A percentile compares a stretch with the other conserved stretches of the same genome.
Evolutionary conservation across 768 basidiomycete genomes (phyloP).

Genomic region (Fomitopsis pulvina): DNA sequence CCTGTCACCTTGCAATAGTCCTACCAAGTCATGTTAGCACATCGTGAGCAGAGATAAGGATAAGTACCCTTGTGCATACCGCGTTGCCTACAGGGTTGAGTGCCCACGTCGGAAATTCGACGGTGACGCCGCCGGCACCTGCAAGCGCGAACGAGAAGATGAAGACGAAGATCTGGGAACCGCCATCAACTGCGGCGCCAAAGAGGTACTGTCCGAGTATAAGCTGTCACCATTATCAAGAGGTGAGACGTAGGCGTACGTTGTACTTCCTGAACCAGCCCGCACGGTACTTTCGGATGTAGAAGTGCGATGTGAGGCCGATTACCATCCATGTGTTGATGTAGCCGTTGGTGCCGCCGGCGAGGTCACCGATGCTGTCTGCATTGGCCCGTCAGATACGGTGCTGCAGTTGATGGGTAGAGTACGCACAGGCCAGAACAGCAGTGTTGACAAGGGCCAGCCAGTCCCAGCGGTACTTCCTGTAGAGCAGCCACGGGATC

Average conservation of each 20-base stretch:
- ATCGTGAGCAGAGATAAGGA: neutral
- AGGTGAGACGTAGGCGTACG: neutral
- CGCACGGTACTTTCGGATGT: constrained; percentile 4
- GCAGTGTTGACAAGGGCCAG: constrained; percentile 1
- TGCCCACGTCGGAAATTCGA: constrained; percentile 4
- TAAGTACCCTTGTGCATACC: neutral
- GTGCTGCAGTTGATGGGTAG: too few species aligned
- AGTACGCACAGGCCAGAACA: constrained; percentile 1
- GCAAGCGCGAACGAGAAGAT: constrained; percentile 6
- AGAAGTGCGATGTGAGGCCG: constrained; percentile 7
- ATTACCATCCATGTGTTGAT: constrained; percentile 6
- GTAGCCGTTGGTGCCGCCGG: constrained; percentile 6
- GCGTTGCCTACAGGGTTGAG: constrained; percentile 3
- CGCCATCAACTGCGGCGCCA: constrained; percentile 4
- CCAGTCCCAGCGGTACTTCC: constrained; percentile 3
- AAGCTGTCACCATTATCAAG: neutral
- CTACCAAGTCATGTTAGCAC: neutral
- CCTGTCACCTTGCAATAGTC: constrained; percentile 5
- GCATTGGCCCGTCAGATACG: neutral
- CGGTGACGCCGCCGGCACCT: constrained; percentile 3
- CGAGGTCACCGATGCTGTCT: constrained; percentile 5
- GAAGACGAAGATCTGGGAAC: constrained; percentile 5
- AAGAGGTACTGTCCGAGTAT: neutral
- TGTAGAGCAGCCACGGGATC: constrained; percentile 3
- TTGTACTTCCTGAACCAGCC: constrained; percentile 8